Conservation (phyloP, 2,329 filamentous ascomycete genomes). For the Aspergillus sp. region DNA sequence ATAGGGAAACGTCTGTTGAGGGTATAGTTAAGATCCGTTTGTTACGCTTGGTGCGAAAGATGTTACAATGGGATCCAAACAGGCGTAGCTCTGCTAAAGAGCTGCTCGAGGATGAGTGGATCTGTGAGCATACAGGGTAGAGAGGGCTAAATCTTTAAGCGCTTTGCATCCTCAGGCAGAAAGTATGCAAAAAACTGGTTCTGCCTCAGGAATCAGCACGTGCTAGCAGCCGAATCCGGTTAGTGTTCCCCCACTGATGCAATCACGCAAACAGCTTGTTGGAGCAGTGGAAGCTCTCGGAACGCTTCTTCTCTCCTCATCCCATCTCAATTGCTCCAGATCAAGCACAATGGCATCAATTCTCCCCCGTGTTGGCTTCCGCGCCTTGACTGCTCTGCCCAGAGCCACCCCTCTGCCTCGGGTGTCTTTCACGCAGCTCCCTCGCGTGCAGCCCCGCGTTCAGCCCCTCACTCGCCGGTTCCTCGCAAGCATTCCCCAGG, state of each 20-base stretch:
- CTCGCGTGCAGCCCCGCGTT: conserved; percentile 21
- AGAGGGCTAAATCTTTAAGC: too few species aligned
- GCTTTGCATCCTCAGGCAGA: too few species aligned
- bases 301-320: neutral
- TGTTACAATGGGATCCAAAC: conserved; percentile 39
- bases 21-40: conserved; percentile 35
- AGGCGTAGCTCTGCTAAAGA: conserved; percentile 35
- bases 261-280: neutral
- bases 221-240: neutral
- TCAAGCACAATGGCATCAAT: conserved; percentile 31
- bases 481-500: conserved; percentile 29
- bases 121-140: neutral
- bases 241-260: neutral
- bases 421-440: conserved; percentile 18
- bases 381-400: conserved; percentile 28
- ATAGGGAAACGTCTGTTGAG: conserved; percentile 41
- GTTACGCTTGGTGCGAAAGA: conserved; percentile 37
- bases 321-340: neutral
- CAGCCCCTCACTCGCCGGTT: conserved; percentile 35
- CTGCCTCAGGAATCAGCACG: too few species aligned
- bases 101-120: conserved; percentile 33
- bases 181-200: too few species aligned
- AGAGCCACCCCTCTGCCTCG: conserved; percentile 24
- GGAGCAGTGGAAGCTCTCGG: neutral
- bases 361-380: conserved; percentile 29